Percentiles rank a stretch among this genome's conserved stretches.
Evolutionary conservation across 306 rosid genomes (phyloP).

Genomic region (Biancaea sappan): DNA sequence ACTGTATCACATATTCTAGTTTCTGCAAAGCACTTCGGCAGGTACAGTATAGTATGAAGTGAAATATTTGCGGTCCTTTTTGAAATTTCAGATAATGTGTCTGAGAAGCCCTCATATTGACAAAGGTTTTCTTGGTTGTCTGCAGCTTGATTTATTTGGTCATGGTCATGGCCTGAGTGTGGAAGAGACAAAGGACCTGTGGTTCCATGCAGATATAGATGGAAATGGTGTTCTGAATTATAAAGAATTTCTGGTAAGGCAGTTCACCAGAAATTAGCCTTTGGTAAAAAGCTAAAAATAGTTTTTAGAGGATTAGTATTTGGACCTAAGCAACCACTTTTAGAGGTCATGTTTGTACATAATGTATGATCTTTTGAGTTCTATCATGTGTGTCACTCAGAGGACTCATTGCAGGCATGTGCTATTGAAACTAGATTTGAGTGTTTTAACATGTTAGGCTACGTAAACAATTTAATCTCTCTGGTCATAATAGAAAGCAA

Average conservation of each 20-base stretch:
- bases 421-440: not conserved
- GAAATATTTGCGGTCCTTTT: not conserved
- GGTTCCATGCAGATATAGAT: constrained; percentile 65
- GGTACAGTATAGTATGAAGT: constrained; percentile 38
- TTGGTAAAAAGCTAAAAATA: not conserved
- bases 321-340: not conserved
- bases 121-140: not conserved
- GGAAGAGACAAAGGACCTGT: constrained; percentile 70
- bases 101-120: constrained; percentile 10
- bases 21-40: constrained; percentile 74
- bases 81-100: not conserved
- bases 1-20: constrained; percentile 57
- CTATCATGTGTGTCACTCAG: not conserved
- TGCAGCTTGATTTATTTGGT: constrained; percentile 73
- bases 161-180: constrained; percentile 62
- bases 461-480: not conserved
- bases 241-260: constrained; percentile 61
- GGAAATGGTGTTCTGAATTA: constrained; percentile 58
- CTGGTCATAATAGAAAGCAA: not conserved
- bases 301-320: not conserved
- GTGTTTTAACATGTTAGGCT: not conserved
- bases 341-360: not conserved
- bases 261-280: constrained; percentile 1
- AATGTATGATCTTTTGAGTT: not conserved
- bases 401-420: not conserved